Evolutionary conservation across 768 basidiomycete species (phyloP).

Genomic region (Phlegmacium glaucopus): DNA sequence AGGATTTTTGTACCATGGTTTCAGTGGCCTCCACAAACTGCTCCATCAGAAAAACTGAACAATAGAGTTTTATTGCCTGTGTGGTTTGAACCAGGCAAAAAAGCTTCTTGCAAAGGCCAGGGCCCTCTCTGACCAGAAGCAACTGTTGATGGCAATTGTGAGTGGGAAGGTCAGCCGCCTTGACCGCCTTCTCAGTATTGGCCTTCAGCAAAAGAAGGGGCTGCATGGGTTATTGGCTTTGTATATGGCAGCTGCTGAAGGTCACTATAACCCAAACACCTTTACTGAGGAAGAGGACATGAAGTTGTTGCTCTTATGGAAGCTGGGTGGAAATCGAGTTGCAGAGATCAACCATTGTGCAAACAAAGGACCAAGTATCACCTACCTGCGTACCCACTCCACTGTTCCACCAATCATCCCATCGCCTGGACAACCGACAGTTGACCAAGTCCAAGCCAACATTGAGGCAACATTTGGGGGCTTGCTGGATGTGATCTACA

Average conservation of each 20-base stretch:
- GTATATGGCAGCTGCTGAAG: conserved; percentile 10
- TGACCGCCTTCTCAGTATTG: conserved; percentile 16
- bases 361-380: conserved; percentile 10
- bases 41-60: neutral
- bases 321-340: conserved; percentile 18
- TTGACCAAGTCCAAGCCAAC: conserved; percentile 2
- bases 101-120: conserved; percentile 10
- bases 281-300: conserved; percentile 23
- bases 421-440: conserved; percentile 6
- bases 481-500: neutral
- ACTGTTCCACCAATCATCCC: conserved; percentile 13
- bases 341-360: too few relatives aligned
- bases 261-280: conserved; percentile 19
- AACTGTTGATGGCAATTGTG: conserved; percentile 18
- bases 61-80: conserved; percentile 10
- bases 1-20: neutral
- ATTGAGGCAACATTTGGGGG: neutral
- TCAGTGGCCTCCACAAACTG: neutral
- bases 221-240: conserved; percentile 5
- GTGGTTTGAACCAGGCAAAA: conserved; percentile 17
- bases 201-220: conserved; percentile 10
- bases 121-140: conserved; percentile 16
- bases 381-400: conserved; percentile 9
- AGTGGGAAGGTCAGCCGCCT: conserved; percentile 18
- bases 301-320: conserved; percentile 16